Evolutionary conservation across 2,329 filamentous ascomycete species (phyloP), one percentile per base, ranked within the genome.

Genomic region (Pyrenochaeta sp.): DNA sequence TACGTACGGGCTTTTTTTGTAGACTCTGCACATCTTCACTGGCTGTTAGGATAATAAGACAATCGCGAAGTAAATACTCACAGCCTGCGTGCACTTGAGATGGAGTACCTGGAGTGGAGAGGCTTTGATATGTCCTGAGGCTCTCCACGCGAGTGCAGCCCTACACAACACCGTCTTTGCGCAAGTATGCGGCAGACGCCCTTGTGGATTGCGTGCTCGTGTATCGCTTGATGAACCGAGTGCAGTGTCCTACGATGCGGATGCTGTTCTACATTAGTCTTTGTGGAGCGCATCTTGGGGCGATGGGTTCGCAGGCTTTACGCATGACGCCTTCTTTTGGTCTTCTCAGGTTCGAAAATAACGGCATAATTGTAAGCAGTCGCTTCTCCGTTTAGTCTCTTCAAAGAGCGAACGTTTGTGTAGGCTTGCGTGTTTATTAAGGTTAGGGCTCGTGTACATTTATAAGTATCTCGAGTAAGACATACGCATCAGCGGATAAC

Each of bases 11-110:
- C 9, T 27, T 27, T 13, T 27, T 27, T 27, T 27, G 24, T 27
- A 27, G 24, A 27, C 24, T 27, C 24, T 27, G 24, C 24, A 27
- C 24, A 27, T 27, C 24, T 27, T 27, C 24, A 27, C 24, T 27
- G 24, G 24, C 24, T 27, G 24, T 27, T 27, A 27, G 24, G 5
- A 27, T 13, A 27, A 27, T 27, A 27, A 13, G 24, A 27, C 14
- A 13, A 27, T 27, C 9, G 24, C 9, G 9, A 27, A 27, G 24
- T 13, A 10, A 27, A 27, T 10, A 27, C 24, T 27, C 24, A 27
- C 24, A 27, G 24, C 9, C 24, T 27, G 24, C 24, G 24, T 27
- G 24, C 24, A 27, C 24, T 27, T 27, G 5, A 27, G 24, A 27
- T 27, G 24, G 24, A 27, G 24, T 27, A 11, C 9, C 24, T 27